Conservation (phyloP, 2,329 filamentous ascomycete genomes). For the Daldinia sp. region DNA sequence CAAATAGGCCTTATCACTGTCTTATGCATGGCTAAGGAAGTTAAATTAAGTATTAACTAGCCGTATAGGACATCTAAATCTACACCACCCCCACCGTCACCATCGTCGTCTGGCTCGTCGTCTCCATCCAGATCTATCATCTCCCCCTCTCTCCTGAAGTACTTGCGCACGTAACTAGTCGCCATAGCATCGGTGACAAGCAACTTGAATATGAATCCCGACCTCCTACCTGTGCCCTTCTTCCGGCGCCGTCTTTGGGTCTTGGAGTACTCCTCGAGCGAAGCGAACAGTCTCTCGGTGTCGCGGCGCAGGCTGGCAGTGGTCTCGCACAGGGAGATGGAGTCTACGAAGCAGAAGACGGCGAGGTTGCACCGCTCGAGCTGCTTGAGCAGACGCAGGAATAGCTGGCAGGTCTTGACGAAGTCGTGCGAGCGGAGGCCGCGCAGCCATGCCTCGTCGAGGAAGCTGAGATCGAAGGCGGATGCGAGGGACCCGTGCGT, state of each 20-base stretch:
- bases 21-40: not conserved
- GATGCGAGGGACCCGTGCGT: not conserved
- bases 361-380: not conserved
- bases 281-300: not conserved
- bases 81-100: not conserved
- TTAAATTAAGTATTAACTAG: not conserved
- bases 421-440: not conserved
- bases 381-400: not conserved
- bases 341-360: not conserved
- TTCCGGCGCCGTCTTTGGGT: not conserved
- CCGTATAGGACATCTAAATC: not conserved
- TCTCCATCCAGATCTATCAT: conserved; percentile 8
- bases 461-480: not conserved
- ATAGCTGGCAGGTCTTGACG: not conserved
- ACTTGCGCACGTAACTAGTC: not conserved
- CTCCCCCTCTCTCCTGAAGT: not conserved
- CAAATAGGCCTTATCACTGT: not conserved
- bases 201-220: not conserved
- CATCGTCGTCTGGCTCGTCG: not conserved
- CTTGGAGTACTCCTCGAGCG: not conserved
- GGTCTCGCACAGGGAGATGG: not conserved
- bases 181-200: conserved; percentile 1
- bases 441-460: not conserved
- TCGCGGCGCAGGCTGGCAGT: not conserved
- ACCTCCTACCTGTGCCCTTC: not conserved